Base-by-base conservation (phyloP, 139 green algal species). In the Micractinium conductrix region DNA sequence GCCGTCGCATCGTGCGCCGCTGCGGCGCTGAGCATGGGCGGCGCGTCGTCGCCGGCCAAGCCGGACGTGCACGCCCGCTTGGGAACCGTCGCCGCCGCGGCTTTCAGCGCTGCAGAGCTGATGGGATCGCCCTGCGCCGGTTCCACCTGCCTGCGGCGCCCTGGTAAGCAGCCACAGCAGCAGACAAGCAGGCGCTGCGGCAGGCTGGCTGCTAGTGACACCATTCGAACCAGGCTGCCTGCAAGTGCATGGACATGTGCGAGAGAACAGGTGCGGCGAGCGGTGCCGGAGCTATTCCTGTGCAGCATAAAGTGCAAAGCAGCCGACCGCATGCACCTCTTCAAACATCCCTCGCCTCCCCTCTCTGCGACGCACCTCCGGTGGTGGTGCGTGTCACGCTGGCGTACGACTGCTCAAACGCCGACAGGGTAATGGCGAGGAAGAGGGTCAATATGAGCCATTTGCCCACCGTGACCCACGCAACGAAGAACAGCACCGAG, bases 401-500 rank as follows among this genome's bases (percentile, higher is more conserved):
- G 40, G 69, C 69, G 24, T 75, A 75, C 1, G 69, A 75, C 42
- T 33, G 26, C 69, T 75, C 69, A 75, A 75, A 75, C 4, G 69
- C 69, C 0, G 43, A 14, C 43, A 79, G 44, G 14, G 72, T 79
- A 44, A 79, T 62, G 44, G 72, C 44, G 43, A 79, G 72, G 44
- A 79, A 79, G 4, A 79, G 72, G 38, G 43, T 60, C 14, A 96
- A 89, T 43, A 96, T 86, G 33, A 93, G 92, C 86, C 92, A 96
- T 63, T 94, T 94, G 83, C 94, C 93, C 48, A 97, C 84, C 26
- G 95, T 78, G 16, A 97, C 89, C 94, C 94, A 97, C 10, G 87
- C 44, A 9, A 97, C 58, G 68, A 94, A 95, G 84, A 91, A 96
- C 2, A 91, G 44, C n/a, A 84, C 86, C 24, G 89, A 84, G 28